Conservation (phyloP, 208 protist genomes). For the Sergeia podlipaevii region DNA sequence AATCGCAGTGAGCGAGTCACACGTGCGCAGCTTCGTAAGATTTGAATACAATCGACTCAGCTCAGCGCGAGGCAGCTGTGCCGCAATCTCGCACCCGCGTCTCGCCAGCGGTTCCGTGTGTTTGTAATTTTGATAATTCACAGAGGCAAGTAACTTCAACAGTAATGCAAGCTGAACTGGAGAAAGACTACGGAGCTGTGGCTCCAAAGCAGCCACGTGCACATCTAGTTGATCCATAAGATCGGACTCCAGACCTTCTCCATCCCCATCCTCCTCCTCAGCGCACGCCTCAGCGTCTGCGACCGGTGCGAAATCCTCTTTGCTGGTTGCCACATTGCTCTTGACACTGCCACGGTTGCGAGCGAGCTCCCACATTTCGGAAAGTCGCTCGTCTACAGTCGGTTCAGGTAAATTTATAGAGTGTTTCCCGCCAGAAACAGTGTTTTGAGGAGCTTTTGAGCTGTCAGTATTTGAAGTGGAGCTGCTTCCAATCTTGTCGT, state of each 20-base stretch:
- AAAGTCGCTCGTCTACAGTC: no score
- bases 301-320: no score
- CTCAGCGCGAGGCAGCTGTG: conserved; percentile 33
- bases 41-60: conserved; percentile 71
- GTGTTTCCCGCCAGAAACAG: no score
- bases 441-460: no score
- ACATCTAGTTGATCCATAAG: conserved; percentile 20
- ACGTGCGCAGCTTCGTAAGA: conserved; percentile 61
- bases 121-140: conserved; percentile 72
- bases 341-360: no score
- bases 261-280: background rate
- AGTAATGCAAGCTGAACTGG: conserved; percentile 37
- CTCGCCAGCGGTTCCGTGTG: conserved; percentile 60
- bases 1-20: conserved; percentile 75
- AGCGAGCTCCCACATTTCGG: no score
- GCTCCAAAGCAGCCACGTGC: conserved; percentile 44
- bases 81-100: conserved; percentile 69
- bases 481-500: no score
- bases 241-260: conserved; percentile 8
- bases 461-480: no score
- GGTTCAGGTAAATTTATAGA: no score
- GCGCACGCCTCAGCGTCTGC: no score
- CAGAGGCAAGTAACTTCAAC: conserved; percentile 40
- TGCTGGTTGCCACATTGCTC: no score
- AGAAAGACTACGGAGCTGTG: conserved; percentile 49